Conservation (phyloP, 2,329 filamentous ascomycete genomes). For the Botrytis porri region DNA sequence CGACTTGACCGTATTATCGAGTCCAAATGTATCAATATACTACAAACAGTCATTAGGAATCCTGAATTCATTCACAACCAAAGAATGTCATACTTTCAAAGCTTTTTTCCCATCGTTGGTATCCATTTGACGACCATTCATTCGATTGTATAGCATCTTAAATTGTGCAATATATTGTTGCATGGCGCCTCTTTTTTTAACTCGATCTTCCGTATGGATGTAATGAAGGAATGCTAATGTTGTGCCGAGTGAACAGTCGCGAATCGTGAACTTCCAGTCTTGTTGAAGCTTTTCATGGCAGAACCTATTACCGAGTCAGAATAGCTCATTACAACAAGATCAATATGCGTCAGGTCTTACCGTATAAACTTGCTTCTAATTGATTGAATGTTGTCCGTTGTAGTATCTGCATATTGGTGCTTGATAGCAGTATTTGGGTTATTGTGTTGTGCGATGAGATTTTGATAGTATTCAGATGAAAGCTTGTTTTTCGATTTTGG, state of each 20-base stretch:
- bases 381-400: not conserved
- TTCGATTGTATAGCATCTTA: constrained; percentile 19
- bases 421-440: not conserved
- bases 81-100: constrained; percentile 19
- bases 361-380: not conserved
- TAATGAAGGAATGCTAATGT: constrained; percentile 20
- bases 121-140: constrained; percentile 17
- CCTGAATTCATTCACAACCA: constrained; percentile 12
- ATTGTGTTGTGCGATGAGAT: constrained; percentile 20
- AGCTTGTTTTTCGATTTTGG: constrained; percentile 19
- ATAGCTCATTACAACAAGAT: not conserved
- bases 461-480: constrained; percentile 23
- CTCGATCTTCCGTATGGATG: constrained; percentile 17
- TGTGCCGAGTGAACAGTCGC: constrained; percentile 19
- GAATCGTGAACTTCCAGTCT: constrained; percentile 19
- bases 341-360: not conserved
- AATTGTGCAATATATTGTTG: constrained; percentile 22
- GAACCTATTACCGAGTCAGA: constrained; percentile 18
- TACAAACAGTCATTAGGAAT: constrained; percentile 7
- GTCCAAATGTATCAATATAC: constrained; percentile 19
- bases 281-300: constrained; percentile 18
- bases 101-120: constrained; percentile 21
- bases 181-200: constrained; percentile 20
- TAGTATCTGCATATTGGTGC: not conserved
- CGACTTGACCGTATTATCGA: constrained; percentile 20